phyloP scores from a whole-genome alignment of 1,284 basidiomycete species.

The Phylloporus sp. region DNA sequence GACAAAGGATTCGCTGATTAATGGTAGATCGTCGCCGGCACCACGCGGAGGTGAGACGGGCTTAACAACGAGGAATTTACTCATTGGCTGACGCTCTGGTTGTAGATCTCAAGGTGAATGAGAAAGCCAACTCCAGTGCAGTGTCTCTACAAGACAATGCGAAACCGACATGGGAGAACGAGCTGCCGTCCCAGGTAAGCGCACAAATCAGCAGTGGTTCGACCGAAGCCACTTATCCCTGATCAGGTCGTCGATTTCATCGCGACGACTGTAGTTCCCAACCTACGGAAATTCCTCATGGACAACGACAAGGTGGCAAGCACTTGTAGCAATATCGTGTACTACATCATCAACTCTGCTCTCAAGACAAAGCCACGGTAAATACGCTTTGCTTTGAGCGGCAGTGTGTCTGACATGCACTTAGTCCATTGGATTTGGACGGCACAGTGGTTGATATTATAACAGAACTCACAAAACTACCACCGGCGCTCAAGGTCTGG shows the following conservation, averaged over 20 bases:
- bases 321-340: constrained; percentile 84
- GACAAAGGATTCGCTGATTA: constrained; percentile 65
- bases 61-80: not conserved
- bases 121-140: constrained; percentile 59
- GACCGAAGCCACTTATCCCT: constrained; percentile 6
- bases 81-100: constrained; percentile 16
- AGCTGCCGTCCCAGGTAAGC: constrained; percentile 62
- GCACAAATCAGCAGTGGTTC: not conserved
- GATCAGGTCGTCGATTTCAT: constrained; percentile 79
- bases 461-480: constrained; percentile 81
- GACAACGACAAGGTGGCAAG: constrained; percentile 86
- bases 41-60: constrained; percentile 54
- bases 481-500: constrained; percentile 88
- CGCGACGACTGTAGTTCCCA: constrained; percentile 74
- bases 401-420: constrained; percentile 11
- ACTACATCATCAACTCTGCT: constrained; percentile 86
- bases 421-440: constrained; percentile 77
- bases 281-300: constrained; percentile 80
- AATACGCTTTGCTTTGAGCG: constrained; percentile 17
- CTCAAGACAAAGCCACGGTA: constrained; percentile 78
- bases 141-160: constrained; percentile 52
- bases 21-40: constrained; percentile 75
- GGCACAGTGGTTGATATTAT: constrained; percentile 73
- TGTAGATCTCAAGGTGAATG: constrained; percentile 57
- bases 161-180: constrained; percentile 52